Percentiles rank a stretch among this genome's conserved stretches.
phyloP scores from a whole-genome alignment of 345 rosid genomes.

The Excoecaria cochinchinensis region DNA sequence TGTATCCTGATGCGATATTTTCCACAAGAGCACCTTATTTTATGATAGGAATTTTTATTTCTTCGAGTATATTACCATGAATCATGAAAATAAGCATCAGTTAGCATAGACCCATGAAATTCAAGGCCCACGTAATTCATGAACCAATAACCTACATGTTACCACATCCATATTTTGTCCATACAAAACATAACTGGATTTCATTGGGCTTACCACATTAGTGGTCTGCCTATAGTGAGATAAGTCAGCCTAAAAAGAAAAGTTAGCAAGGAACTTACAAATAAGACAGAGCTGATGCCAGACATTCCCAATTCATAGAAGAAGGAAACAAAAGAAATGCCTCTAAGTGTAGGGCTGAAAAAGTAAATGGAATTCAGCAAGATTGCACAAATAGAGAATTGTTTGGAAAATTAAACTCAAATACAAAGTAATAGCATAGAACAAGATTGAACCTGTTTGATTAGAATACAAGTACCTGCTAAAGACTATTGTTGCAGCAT shows the following conservation, averaged over 20 bases:
- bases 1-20: too few relatives aligned
- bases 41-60: too few relatives aligned
- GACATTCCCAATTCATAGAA: conserved; percentile 63
- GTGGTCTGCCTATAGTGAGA: too few relatives aligned
- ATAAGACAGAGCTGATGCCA: conserved; percentile 45
- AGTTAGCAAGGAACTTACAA: conserved; percentile 30
- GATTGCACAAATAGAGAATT: neutral
- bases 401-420: neutral
- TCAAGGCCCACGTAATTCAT: too few relatives aligned
- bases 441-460: neutral
- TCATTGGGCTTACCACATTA: neutral
- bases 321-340: conserved; percentile 51
- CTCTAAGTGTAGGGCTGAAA: conserved; percentile 49
- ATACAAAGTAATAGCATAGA: neutral
- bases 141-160: neutral
- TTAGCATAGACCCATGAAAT: too few relatives aligned
- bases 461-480: conserved; percentile 30
- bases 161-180: neutral
- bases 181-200: neutral
- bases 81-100: too few relatives aligned
- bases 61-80: too few relatives aligned
- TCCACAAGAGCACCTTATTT: too few relatives aligned
- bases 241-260: neutral
- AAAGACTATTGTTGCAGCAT: conserved; percentile 39
- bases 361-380: neutral